Percentiles rank a stretch among this genome's conserved stretches.
phyloP scores from a whole-genome alignment of 495 filamentous ascomycete species.

The Trichoderma virens region DNA sequence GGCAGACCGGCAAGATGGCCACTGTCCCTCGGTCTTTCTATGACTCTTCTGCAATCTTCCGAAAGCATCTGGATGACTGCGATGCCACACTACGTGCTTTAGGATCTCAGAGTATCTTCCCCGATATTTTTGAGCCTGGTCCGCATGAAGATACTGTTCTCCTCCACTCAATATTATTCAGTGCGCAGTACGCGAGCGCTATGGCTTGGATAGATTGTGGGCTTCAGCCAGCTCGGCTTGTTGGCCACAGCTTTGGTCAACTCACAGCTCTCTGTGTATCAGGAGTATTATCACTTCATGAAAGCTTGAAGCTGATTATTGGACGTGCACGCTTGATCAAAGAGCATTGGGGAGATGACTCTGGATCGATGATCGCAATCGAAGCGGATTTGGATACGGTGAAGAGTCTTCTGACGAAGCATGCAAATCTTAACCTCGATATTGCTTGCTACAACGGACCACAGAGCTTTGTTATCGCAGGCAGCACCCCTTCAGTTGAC shows the following conservation, averaged over 20 bases:
- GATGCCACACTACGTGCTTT: slow-evolving; percentile 16
- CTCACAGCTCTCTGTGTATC: slow-evolving; percentile 41
- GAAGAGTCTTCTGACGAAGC: slow-evolving; percentile 15
- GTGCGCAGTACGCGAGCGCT: slow-evolving; percentile 43
- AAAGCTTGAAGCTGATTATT: slow-evolving; percentile 33
- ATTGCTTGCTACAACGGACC: slow-evolving; percentile 51
- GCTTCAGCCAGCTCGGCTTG: slow-evolving; percentile 24
- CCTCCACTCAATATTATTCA: slow-evolving; percentile 37
- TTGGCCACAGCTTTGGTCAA: slow-evolving; percentile 51
- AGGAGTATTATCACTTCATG: slow-evolving; percentile 26
- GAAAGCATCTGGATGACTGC: slow-evolving; percentile 28
- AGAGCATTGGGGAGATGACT: slow-evolving; percentile 30
- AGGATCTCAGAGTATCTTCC: slow-evolving; percentile 30
- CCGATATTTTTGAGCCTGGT: slow-evolving; percentile 30
- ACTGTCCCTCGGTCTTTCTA: slow-evolving; percentile 21
- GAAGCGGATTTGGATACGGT: slow-evolving; percentile 26
- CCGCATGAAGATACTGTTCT: slow-evolving; percentile 27
- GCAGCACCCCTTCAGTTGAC: slow-evolving; percentile 28
- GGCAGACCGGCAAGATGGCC: slow-evolving; percentile 22
- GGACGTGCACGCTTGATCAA: slow-evolving; percentile 33
- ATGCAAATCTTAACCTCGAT: background rate
- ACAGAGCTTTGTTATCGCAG: slow-evolving; percentile 38
- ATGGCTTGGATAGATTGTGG: slow-evolving; percentile 44
- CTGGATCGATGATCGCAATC: slow-evolving; percentile 40
- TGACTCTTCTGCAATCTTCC: slow-evolving; percentile 23